Evolutionary conservation across 331 rosid genomes (phyloP), one percentile per base, ranked within the genome.

Genomic region (Malus hybrid): DNA sequence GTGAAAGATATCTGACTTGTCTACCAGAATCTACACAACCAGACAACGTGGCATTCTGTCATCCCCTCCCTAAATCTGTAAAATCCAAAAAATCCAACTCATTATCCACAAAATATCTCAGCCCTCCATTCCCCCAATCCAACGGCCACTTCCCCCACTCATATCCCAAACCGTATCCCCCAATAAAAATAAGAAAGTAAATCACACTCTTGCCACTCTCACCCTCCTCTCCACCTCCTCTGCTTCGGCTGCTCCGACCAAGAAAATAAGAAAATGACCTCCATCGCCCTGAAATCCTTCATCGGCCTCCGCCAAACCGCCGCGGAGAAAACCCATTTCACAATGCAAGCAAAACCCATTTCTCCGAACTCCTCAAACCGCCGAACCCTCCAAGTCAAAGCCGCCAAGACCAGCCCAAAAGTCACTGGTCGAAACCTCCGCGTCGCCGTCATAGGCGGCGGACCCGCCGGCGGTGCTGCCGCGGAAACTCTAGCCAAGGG

Each of bases 371-470:
- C 66, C 18, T 76, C 71, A 59, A 69, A 31, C 50, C 83, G 76
- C 5, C 76, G 81, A 7, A 81, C 79, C 0, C 59, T 89, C 66
- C 81, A 75, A 1, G 88, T 93, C 3, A 22, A 84, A 0, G 93
- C 97, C 6, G 85, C 86, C 0, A 83, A 83, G 36, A 76, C 76
- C 70, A 91, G 96, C 83, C 97, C 92, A 5, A 93, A 89, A 74
- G 71, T 93, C 62, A 27, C 88, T 1, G 93, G 97, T 1, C 80
- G 98, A 0, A 86, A 80, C 89, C 98, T 93, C 70, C 86, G 97
- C 0, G 98, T 93, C 1, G 98, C 98, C 0, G 87, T 93, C 7
- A 72, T 93, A 0, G 98, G 98, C 0, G 98, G 97, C 0, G 98
- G 98, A 0, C 98, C 98, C 0, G 97, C 98, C 0, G 98, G 98